These are phyloP conservation scores for Aureobasidium sp. DNA, from an alignment of 2,329 filamentous ascomycete species.

Conservation along the genomic window DNA sequence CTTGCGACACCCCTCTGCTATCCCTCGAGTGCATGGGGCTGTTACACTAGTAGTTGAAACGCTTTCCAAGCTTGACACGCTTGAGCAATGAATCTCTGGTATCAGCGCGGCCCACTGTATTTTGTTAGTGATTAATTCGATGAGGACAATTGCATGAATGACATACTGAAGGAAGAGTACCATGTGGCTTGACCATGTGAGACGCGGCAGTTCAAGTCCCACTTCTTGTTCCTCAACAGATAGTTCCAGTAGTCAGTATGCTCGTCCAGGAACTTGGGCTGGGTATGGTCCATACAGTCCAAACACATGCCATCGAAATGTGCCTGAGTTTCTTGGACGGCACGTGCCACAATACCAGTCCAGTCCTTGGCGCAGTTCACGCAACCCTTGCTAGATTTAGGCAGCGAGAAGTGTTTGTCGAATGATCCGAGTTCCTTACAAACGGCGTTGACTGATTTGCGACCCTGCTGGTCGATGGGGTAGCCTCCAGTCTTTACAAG, in stretches of 20 bases:
- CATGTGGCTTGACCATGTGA: slow-evolving; percentile 26
- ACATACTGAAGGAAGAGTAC: slow-evolving; percentile 25
- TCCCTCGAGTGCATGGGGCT: neutral
- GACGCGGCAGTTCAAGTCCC: slow-evolving; percentile 26
- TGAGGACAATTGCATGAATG: neutral
- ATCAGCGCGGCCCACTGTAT: neutral
- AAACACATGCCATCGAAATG: slow-evolving; percentile 30
- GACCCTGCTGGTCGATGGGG: neutral
- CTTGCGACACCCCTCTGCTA: neutral
- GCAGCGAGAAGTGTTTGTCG: neutral
- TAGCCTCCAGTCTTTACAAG: neutral
- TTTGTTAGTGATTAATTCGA: neutral
- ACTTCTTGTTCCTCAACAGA: slow-evolving; percentile 17
- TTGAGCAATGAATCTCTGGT: neutral
- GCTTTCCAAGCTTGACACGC: neutral
- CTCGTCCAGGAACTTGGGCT: slow-evolving; percentile 14
- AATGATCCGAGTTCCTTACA: neutral
- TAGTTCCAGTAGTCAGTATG: slow-evolving; percentile 25
- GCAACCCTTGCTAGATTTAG: neutral
- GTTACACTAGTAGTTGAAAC: neutral
- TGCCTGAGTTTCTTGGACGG: neutral
- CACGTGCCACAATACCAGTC: neutral
- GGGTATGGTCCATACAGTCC: slow-evolving; percentile 26
- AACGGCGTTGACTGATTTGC: neutral
- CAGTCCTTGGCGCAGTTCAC: neutral